Conservation (phyloP, 805 yeast genomes). For the Scheffersomyces amazonensis region DNA sequence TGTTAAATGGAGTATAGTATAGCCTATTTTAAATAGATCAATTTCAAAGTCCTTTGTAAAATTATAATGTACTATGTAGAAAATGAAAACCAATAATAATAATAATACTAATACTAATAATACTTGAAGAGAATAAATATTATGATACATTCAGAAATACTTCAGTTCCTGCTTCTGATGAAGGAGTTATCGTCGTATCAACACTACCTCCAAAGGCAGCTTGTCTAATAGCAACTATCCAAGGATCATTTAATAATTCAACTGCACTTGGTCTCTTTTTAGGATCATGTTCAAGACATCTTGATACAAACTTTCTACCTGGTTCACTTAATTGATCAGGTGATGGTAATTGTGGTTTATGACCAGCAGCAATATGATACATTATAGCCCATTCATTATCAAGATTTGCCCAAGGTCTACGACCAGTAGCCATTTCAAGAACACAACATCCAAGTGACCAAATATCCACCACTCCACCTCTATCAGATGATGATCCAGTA, state of each 20-base stretch:
- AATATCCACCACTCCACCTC: conserved; percentile 72
- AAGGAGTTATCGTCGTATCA: conserved; percentile 33
- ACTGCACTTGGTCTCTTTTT: conserved; percentile 76
- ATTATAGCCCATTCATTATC: conserved; percentile 98
- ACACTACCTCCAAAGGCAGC: conserved; percentile 56
- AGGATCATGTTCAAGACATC: conserved; percentile 83
- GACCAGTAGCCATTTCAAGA: conserved; percentile 93
- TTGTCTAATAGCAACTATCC: conserved; percentile 74
- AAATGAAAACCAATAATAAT: no score
- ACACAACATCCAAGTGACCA: conserved; percentile 98
- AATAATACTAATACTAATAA: no score
- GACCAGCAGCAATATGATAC: conserved; percentile 97
- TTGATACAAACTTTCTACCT: conserved; percentile 68
- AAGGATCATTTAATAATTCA: conserved; percentile 82
- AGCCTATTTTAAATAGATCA: no score
- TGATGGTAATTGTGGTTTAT: conserved; percentile 80
- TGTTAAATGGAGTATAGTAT: background rate
- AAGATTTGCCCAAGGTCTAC: conserved; percentile 93
- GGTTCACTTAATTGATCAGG: conserved; percentile 71
- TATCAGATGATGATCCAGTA: conserved; percentile 65
- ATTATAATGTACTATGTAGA: no score
- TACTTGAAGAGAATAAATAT: no score
- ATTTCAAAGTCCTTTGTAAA: background rate
- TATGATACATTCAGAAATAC: background rate
- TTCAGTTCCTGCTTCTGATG: conserved; percentile 22